Conservation (phyloP, 768 basidiomycete species). For the Lactarius psammicola region DNA sequence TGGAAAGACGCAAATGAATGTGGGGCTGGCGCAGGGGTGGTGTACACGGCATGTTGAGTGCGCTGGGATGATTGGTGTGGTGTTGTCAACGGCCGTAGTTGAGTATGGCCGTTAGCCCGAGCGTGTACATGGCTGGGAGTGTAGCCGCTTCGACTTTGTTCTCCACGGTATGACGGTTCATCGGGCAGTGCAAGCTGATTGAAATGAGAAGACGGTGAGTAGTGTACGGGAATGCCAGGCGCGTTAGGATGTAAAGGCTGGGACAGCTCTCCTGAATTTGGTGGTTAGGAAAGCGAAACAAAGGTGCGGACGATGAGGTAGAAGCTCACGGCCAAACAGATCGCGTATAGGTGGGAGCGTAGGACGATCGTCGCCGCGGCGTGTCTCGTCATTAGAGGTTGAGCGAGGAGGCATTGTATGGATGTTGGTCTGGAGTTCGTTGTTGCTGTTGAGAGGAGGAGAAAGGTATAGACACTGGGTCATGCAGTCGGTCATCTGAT, state of each 20-base stretch:
- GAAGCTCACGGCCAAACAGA: conserved; percentile 26
- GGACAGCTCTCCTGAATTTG: conserved; percentile 23
- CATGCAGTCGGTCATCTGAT: not conserved
- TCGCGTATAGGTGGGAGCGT: conserved; percentile 30
- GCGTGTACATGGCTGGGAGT: conserved; percentile 17
- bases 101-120: conserved; percentile 12
- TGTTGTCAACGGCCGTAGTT: conserved; percentile 20
- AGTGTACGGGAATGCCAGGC: conserved; percentile 4
- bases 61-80: conserved; percentile 17
- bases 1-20: conserved; percentile 14
- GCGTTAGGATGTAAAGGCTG: conserved; percentile 23
- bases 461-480: conserved; percentile 3
- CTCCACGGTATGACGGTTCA: conserved; percentile 18
- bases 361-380: conserved; percentile 26
- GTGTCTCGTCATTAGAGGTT: conserved; percentile 21
- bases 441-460: conserved; percentile 7
- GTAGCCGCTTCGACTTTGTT: conserved; percentile 13
- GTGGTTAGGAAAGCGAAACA: not conserved
- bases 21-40: conserved; percentile 4
- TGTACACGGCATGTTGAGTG: conserved; percentile 7
- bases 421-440: conserved; percentile 5
- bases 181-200: conserved; percentile 17
- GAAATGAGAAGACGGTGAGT: conserved; percentile 22
- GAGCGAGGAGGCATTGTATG: conserved; percentile 23
- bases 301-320: not conserved